Percentiles rank a stretch among this genome's conserved stretches.
Conservation (phyloP, 805 yeast genomes). For the Yamadazyma akitaensis region DNA sequence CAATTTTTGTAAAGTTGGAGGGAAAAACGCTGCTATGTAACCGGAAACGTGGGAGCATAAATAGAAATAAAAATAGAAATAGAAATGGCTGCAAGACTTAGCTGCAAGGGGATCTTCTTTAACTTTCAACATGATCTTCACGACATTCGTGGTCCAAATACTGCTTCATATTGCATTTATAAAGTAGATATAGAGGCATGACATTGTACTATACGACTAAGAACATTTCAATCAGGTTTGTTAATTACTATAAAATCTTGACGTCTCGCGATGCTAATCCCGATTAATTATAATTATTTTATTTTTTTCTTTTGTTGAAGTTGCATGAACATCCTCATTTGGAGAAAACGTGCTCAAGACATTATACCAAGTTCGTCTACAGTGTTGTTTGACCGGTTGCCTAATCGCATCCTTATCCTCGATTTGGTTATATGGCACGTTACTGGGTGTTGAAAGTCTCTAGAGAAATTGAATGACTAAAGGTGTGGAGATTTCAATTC, state of each 20-base stretch:
- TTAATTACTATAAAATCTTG: neutral
- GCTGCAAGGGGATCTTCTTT: neutral
- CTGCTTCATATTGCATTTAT: too few relatives aligned
- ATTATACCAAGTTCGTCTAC: too few relatives aligned
- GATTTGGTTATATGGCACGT: too few relatives aligned
- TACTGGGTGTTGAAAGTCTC: too few relatives aligned
- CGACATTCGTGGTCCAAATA: neutral
- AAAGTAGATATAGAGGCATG: neutral
- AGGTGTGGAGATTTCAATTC: too few relatives aligned
- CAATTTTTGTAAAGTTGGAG: too few relatives aligned
- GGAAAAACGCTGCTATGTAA: neutral
- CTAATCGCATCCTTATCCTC: too few relatives aligned
- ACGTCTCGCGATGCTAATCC: neutral
- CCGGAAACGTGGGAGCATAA: constrained; percentile 1
- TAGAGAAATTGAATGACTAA: too few relatives aligned
- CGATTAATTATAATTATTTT: too few relatives aligned
- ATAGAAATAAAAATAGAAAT: too few relatives aligned
- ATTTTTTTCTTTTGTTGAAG: neutral
- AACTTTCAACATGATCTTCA: neutral
- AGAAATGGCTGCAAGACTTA: constrained; percentile 1
- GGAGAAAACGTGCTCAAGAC: neutral
- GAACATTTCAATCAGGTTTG: neutral
- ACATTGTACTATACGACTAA: neutral
- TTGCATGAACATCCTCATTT: neutral
- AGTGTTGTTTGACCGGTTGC: too few relatives aligned